Percentiles rank a stretch among this genome's conserved stretches.
Evolutionary conservation across 805 yeast species (phyloP).

Genomic region (Starmerella vaccinii): DNA sequence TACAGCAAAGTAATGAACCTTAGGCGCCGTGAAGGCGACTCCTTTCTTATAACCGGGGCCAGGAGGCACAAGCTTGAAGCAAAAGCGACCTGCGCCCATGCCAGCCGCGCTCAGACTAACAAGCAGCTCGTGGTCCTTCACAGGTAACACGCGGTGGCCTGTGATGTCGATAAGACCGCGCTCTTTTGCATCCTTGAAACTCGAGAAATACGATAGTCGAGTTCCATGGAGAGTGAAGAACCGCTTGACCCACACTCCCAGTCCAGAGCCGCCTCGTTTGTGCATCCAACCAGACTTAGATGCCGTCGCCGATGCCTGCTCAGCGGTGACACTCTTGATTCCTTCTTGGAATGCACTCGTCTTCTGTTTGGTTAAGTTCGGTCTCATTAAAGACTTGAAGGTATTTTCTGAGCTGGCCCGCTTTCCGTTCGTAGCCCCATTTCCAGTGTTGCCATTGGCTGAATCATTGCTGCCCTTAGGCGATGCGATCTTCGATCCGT

Average conservation of each 20-base stretch:
- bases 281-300: conserved; percentile 91
- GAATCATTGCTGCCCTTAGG: neutral
- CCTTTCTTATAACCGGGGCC: conserved; percentile 96
- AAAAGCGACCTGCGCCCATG: conserved; percentile 85
- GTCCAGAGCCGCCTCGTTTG: conserved; percentile 72
- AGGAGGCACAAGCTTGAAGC: conserved; percentile 90
- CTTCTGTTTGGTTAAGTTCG: conserved; percentile 29
- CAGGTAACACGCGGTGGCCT: conserved; percentile 81
- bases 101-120: conserved; percentile 84
- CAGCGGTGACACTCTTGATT: conserved; percentile 61
- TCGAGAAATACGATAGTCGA: conserved; percentile 74
- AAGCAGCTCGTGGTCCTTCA: conserved; percentile 63
- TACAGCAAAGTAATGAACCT: conserved; percentile 91
- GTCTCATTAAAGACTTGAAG: conserved; percentile 28
- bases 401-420: conserved; percentile 11
- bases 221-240: conserved; percentile 86
- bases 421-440: neutral
- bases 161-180: conserved; percentile 93
- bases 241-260: conserved; percentile 87
- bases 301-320: conserved; percentile 65
- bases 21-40: conserved; percentile 89
- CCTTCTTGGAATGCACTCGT: conserved; percentile 58
- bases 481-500: neutral
- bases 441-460: neutral
- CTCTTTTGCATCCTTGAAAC: conserved; percentile 69